Percentiles rank a stretch among this genome's conserved stretches.
Evolutionary conservation across 2,329 filamentous ascomycete genomes (phyloP).

Genomic region (Truncatella angustata): DNA sequence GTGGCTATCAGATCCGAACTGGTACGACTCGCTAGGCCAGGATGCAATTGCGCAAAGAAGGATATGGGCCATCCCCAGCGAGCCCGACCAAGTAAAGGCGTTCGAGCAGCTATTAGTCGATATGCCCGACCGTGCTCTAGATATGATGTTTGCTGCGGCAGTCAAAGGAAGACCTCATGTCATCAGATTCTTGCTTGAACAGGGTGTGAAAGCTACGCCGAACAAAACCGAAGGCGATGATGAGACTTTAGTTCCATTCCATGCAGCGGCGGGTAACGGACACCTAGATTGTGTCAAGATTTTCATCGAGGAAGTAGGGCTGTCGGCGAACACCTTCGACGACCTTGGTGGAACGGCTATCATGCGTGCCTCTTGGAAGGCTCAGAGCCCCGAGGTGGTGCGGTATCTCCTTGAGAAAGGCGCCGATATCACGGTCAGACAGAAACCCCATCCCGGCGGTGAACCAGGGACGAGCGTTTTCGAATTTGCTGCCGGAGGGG

Average conservation of each 20-base stretch:
- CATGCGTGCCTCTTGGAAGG: background rate
- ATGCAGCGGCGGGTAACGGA: background rate
- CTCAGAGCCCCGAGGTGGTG: background rate
- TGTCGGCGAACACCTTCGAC: background rate
- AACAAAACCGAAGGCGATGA: background rate
- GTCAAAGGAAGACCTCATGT: background rate
- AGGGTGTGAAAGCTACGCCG: background rate
- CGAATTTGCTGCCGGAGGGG: background rate
- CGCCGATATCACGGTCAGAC: background rate
- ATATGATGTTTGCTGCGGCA: background rate
- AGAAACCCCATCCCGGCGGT: background rate
- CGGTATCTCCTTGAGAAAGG: background rate
- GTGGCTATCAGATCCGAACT: background rate
- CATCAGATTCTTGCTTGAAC: background rate
- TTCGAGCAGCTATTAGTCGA: background rate
- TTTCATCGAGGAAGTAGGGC: background rate
- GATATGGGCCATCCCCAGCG: background rate
- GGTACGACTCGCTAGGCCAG: background rate
- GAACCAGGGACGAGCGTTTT: background rate
- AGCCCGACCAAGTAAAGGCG: background rate
- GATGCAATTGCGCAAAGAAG: background rate
- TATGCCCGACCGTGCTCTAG: background rate
- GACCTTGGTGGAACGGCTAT: background rate
- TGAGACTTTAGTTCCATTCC: background rate
- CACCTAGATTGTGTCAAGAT: background rate